These are phyloP conservation scores for Sclerotinia glacialis DNA, from an alignment of 2,329 filamentous ascomycete species.

Conservation along the genomic window DNA sequence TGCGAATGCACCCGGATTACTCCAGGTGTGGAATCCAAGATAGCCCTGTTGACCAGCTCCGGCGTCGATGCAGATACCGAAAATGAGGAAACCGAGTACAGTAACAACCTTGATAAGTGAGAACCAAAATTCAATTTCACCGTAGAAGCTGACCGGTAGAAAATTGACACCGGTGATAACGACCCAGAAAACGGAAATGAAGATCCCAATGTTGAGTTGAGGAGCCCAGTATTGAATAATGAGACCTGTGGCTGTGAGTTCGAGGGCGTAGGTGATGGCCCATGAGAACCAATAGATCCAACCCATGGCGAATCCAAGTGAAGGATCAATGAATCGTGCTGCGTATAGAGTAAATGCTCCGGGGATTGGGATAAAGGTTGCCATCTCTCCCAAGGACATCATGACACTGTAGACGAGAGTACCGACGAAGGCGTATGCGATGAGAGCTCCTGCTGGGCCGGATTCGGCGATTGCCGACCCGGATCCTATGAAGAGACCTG, in stretches of 20 bases:
- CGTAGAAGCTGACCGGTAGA: slow-evolving; percentile 69
- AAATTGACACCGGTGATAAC: slow-evolving; percentile 68
- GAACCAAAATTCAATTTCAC: slow-evolving; percentile 77
- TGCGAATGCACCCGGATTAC: slow-evolving; percentile 60
- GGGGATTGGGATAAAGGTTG: slow-evolving; percentile 72
- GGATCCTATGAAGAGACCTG: slow-evolving; percentile 68
- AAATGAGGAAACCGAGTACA: slow-evolving; percentile 72
- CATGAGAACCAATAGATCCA: slow-evolving; percentile 84
- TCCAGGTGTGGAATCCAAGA: slow-evolving; percentile 58
- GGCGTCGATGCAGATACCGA: slow-evolving; percentile 71
- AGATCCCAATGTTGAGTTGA: slow-evolving; percentile 63
- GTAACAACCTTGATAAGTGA: slow-evolving; percentile 74
- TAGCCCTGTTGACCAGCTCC: slow-evolving; percentile 60
- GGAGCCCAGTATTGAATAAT: slow-evolving; percentile 74
- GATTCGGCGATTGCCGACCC: slow-evolving; percentile 60
- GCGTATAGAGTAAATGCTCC: slow-evolving; percentile 77
- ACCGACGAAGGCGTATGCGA: slow-evolving; percentile 69
- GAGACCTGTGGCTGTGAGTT: slow-evolving; percentile 68
- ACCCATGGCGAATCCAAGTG: slow-evolving; percentile 73
- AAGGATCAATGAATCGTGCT: slow-evolving; percentile 69
- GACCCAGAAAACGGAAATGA: slow-evolving; percentile 71
- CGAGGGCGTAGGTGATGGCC: slow-evolving; percentile 69
- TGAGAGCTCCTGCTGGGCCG: slow-evolving; percentile 63
- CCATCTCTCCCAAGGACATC: slow-evolving; percentile 68
- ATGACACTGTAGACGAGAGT: slow-evolving; percentile 74